Evolutionary conservation across 805 yeast species (phyloP).

Genomic region (Maudiozyma bulderi): DNA sequence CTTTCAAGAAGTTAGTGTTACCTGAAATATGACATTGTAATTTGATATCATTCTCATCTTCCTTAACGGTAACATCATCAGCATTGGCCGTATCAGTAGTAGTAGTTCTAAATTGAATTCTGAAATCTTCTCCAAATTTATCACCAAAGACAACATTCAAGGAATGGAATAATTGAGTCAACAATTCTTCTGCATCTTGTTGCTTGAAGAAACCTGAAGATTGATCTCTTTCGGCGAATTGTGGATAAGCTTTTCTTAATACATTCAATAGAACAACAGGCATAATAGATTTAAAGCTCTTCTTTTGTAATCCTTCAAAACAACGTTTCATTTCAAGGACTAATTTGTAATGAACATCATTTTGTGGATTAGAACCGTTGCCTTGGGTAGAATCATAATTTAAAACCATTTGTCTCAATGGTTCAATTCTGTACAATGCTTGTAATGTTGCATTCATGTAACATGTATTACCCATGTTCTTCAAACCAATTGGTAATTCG

Average conservation of each 20-base stretch:
- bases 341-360: slow-evolving; percentile 29
- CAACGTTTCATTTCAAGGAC: slow-evolving; percentile 42
- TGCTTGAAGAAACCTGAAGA: slow-evolving; percentile 70
- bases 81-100: slow-evolving; percentile 52
- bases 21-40: slow-evolving; percentile 83
- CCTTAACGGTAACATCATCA: slow-evolving; percentile 40
- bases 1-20: slow-evolving; percentile 77
- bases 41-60: slow-evolving; percentile 52
- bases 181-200: slow-evolving; percentile 97
- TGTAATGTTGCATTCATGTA: slow-evolving; percentile 86
- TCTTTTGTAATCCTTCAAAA: slow-evolving; percentile 34
- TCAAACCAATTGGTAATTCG: slow-evolving; percentile 76
- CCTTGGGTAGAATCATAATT: slow-evolving; percentile 47
- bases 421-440: slow-evolving; percentile 70
- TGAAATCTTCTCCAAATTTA: slow-evolving; percentile 46
- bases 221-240: slow-evolving; percentile 71
- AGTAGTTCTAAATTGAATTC: slow-evolving; percentile 51
- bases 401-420: slow-evolving; percentile 56
- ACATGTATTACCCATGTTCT: slow-evolving; percentile 93
- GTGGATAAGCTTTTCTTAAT: slow-evolving; percentile 67
- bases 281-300: slow-evolving; percentile 40
- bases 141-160: slow-evolving; percentile 40
- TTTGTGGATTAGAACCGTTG: slow-evolving; percentile 23
- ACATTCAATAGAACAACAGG: slow-evolving; percentile 61
- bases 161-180: slow-evolving; percentile 60